Base-by-base conservation (phyloP, 2,329 filamentous ascomycete genomes). In the Pseudocercospora fijiensis region DNA sequence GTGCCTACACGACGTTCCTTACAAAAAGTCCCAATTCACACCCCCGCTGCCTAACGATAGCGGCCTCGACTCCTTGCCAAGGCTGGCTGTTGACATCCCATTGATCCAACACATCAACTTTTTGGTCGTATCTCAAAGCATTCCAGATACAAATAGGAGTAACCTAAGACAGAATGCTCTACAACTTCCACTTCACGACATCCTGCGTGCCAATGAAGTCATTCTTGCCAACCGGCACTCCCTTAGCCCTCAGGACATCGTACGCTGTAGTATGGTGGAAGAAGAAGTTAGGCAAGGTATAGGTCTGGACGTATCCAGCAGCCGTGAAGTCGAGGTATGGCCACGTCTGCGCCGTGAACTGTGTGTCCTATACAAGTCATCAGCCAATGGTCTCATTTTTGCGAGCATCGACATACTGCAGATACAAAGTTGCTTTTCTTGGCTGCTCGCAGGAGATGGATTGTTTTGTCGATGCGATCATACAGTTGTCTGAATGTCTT, bases 131-230 rank as follows among this genome's bases (percentile, higher is more conserved):
- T 2, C 30, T 6, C 5, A 33, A 33, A 13, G 30, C 9, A 13
- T 37, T n/a, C 11, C 33, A 16, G 33, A 37, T 5, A 37, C 16
- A 4, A 37, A 37, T 37, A 37, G 33, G 13, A 5, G 13, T 37
- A 4, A 11, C 33, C 33, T n/a, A 37, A n/a, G n/a, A n/a, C n/a
- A 37, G 1, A 16, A 37, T 37, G 11, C 13, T 16, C 13, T 37
- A 37, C 13, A 37, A 37, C 33, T 37, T 37, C 59, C 59, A 61
- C 30, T n/a, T 52, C 22, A 24, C 47, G 20, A 62, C 20, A 27
- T 63, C 61, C 49, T 57, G 28, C 37, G 58, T 37, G 33, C 33
- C 33, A 37, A 37, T 37, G 33, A 47, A 47, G 18, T 47, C 43
- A 24, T 20, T 47, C n/a, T 47, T 47, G n/a, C 22, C 43, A 20